A percentile compares a stretch with the other conserved stretches of the same genome.
Conservation (phyloP, 179 eudicot genomes). For the Amaranthus tricolor region DNA sequence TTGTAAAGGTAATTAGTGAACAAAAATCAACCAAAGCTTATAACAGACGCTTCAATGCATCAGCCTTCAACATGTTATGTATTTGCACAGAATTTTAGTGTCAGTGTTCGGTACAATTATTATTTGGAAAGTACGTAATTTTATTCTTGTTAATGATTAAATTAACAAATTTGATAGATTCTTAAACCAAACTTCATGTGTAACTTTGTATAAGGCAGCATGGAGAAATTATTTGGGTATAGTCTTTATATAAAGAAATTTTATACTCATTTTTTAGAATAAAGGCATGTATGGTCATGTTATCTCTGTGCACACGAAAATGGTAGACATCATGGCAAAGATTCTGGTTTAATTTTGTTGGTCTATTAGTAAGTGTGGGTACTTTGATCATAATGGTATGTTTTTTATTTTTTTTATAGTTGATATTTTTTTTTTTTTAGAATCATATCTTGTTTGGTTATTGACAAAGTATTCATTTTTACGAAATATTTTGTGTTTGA, state of each 20-base stretch:
- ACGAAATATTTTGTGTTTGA: too few species aligned
- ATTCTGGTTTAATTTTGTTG: not conserved
- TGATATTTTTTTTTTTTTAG: not conserved
- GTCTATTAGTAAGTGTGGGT: not conserved
- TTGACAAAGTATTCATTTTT: too few species aligned
- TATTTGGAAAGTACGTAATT: too few species aligned
- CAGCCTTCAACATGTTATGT: too few species aligned
- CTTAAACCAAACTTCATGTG: not conserved
- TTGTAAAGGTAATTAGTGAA: too few species aligned
- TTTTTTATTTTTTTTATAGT: not conserved
- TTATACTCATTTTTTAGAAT: not conserved
- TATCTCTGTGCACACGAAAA: conserved; percentile 13
- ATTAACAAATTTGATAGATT: not conserved
- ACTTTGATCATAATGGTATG: not conserved
- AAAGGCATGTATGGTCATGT: conserved; percentile 2
- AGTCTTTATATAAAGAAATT: not conserved
- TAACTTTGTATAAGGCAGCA: not conserved
- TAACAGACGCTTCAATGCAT: too few species aligned
- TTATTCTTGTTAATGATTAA: not conserved
- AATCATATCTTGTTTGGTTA: not conserved
- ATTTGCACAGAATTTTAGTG: not conserved
- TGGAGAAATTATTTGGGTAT: not conserved
- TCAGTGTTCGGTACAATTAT: not conserved
- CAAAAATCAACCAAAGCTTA: too few species aligned
- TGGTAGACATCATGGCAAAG: conserved; percentile 3